Evolutionary conservation across 23 red algal species (phyloP).

Genomic region (Gracilaria caudata): DNA sequence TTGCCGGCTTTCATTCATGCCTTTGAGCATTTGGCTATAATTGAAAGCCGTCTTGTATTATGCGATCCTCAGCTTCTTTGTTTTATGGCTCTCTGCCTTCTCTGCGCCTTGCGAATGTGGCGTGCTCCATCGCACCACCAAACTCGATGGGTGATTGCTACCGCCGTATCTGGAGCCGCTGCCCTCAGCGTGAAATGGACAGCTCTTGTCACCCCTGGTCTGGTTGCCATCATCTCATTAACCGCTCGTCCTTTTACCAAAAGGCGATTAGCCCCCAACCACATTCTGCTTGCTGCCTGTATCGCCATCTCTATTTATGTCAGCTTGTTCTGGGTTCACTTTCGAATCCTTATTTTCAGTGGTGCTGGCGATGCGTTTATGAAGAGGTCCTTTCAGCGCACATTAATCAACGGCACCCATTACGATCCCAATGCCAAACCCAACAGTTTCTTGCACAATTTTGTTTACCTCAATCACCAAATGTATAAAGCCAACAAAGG

Average conservation of each 20-base stretch:
- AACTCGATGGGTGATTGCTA: slow-evolving; percentile 41
- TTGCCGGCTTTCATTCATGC: slow-evolving; percentile 53
- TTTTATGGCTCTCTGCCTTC: slow-evolving; percentile 74
- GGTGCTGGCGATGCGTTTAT: slow-evolving; percentile 90
- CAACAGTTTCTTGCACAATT: slow-evolving; percentile 66
- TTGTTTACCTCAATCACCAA: slow-evolving; percentile 81
- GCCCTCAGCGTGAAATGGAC: slow-evolving; percentile 94
- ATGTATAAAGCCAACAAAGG: slow-evolving; percentile 90
- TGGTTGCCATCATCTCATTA: slow-evolving; percentile 84
- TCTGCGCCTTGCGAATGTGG: slow-evolving; percentile 78
- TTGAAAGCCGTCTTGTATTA: slow-evolving; percentile 94
- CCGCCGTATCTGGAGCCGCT: slow-evolving; percentile 64
- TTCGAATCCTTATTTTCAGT: slow-evolving; percentile 68
- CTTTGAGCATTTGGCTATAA: slow-evolving; percentile 79
- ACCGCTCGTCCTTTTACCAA: slow-evolving; percentile 35
- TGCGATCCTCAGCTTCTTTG: slow-evolving; percentile 87
- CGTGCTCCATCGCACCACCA: slow-evolving; percentile 39
- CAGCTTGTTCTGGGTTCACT: slow-evolving; percentile 76
- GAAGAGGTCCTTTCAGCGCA: slow-evolving; percentile 70
- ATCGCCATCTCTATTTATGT: slow-evolving; percentile 64
- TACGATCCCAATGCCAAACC: slow-evolving; percentile 44
- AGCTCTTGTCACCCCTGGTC: slow-evolving; percentile 75
- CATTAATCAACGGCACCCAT: slow-evolving; percentile 62
- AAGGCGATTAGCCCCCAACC: slow-evolving; percentile 50
- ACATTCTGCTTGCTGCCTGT: slow-evolving; percentile 68